Conservation (phyloP, 192 early-diverging fungal genomes). For the Diversispora epigaea region DNA sequence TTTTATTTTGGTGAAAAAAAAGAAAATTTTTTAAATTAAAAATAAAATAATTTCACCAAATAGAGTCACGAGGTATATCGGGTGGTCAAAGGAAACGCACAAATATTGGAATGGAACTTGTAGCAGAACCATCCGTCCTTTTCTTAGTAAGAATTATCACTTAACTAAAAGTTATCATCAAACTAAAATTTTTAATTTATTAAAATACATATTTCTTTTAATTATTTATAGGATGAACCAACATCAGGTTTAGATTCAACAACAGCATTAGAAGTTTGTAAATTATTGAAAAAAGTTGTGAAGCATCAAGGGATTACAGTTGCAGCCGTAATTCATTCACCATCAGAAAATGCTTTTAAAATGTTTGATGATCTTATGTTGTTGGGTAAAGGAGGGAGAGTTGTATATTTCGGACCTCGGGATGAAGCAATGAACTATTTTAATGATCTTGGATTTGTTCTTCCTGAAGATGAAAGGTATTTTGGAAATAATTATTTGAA, state of each 20-base stretch:
- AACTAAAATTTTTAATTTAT: background rate
- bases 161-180: background rate
- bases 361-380: constrained; percentile 73
- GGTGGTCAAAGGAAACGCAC: constrained; percentile 76
- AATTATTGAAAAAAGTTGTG: constrained; percentile 59
- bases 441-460: constrained; percentile 47
- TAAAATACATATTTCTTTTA: background rate
- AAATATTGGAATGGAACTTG: constrained; percentile 75
- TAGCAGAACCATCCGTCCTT: constrained; percentile 57
- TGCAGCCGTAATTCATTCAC: constrained; percentile 75
- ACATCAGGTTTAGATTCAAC: constrained; percentile 70
- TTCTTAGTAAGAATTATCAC: constrained; percentile 40
- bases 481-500: background rate
- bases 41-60: too few relatives aligned
- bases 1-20: background rate
- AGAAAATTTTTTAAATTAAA: too few relatives aligned
- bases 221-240: constrained; percentile 57
- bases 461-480: constrained; percentile 34
- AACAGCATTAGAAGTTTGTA: constrained; percentile 65
- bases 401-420: constrained; percentile 64
- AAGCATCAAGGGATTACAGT: constrained; percentile 58
- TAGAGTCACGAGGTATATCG: constrained; percentile 63
- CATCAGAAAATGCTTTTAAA: constrained; percentile 59
- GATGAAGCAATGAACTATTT: constrained; percentile 52
- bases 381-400: constrained; percentile 67